Base-by-base conservation (phyloP, 2,329 filamentous ascomycete genomes). In the Orbilia ellipsospora region DNA sequence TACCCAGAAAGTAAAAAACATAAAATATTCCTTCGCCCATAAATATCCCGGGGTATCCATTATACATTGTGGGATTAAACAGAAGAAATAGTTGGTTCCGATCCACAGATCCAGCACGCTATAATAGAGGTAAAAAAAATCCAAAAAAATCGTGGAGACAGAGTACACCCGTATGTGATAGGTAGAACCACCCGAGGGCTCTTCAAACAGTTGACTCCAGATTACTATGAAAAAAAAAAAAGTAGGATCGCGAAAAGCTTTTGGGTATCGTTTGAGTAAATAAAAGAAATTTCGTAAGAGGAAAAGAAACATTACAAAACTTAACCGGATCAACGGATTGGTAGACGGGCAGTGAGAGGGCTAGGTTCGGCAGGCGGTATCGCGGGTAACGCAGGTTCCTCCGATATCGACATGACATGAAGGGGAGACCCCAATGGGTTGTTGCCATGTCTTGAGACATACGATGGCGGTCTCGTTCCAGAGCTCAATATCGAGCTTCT, bases 401-500 rank as follows among this genome's bases (percentile, higher is more conserved):
- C 70, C 16, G 10, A 45, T 18, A 60, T 63, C 1, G 60, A 15
- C 31, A 36, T 13, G 31, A 59, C 36, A 36, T 42, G 4, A 60
- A n/a, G 66, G 10, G 50, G 36, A 10, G 26, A 50, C 50, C 52
- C 55, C 10, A 15, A 23, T n/a, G 20, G 20, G 7, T 13, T n/a
- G 56, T 60, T 78, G 69, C 10, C 67, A 42, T 76, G 64, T 18
- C 77, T 66, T n/a, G 77, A 80, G 60, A 73, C 45, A 60, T 80
- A 80, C 28, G 78, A 80, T 40, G 78, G 78, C 5, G 78, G 78
- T 13, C 78, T 67, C 72, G 78, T 76, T 18, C 57, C 66, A 15
- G 55, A 64, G 26, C 72, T 77, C 12, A 62, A 61, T 6, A 65
- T 63, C 20, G 72, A 75, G 23, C 18, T 69, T 20, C 72, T 61